Percentiles rank a stretch among this genome's conserved stretches.
These are phyloP conservation scores for Marasmius oreades DNA, from an alignment of 1,284 basidiomycete genomes.

Conservation along the genomic window DNA sequence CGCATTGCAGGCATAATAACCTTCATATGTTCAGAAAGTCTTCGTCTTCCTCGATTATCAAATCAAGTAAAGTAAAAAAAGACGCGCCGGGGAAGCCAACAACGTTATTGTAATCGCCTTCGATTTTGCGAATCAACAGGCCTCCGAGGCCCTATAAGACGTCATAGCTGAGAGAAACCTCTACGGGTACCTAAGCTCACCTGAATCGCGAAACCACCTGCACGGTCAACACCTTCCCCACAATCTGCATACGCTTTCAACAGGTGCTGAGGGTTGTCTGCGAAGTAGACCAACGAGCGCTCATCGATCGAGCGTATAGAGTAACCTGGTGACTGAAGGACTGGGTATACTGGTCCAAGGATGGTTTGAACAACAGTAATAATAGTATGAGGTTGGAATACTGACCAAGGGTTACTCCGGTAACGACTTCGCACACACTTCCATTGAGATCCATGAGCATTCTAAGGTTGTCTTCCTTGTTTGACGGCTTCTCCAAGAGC, in stretches of 20 bases:
- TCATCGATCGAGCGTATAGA: constrained; percentile 84
- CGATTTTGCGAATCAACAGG: constrained; percentile 77
- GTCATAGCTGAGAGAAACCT: background rate
- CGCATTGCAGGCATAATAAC: no score
- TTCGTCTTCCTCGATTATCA: constrained; percentile 66
- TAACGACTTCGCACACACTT: constrained; percentile 85
- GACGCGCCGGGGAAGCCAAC: constrained; percentile 87
- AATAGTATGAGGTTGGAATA: constrained; percentile 5
- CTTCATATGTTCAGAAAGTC: constrained; percentile 49
- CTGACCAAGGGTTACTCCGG: constrained; percentile 79
- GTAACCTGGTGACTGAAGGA: constrained; percentile 84
- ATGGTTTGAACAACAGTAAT: background rate
- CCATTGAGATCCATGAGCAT: constrained; percentile 91
- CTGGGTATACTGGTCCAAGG: constrained; percentile 65
- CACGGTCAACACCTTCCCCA: constrained; percentile 87
- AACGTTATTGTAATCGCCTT: constrained; percentile 92
- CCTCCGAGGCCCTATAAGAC: constrained; percentile 70
- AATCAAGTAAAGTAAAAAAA: constrained; percentile 69
- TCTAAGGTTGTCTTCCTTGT: constrained; percentile 80
- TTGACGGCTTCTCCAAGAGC: constrained; percentile 85
- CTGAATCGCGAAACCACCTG: constrained; percentile 95
- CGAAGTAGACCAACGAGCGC: constrained; percentile 78
- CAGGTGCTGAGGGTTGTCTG: constrained; percentile 62
- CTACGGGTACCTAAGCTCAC: constrained; percentile 34
- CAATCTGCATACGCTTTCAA: constrained; percentile 86